Conservation (phyloP, 495 filamentous ascomycete genomes). For the Hypoxylon perforatum region DNA sequence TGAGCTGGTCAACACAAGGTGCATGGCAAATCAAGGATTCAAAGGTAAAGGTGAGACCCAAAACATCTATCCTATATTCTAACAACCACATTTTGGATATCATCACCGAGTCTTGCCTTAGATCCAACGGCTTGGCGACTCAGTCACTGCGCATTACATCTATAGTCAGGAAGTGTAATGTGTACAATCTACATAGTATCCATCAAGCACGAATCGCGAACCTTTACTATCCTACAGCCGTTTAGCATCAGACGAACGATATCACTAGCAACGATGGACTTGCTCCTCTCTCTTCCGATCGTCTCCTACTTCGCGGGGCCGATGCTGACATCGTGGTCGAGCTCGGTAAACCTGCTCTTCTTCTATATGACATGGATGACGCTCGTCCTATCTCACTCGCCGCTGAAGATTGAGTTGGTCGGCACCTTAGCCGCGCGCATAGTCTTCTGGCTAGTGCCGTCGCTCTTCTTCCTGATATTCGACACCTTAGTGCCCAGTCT, state of each 20-base stretch:
- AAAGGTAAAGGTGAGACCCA: slow-evolving; percentile 30
- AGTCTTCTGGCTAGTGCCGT: slow-evolving; percentile 78
- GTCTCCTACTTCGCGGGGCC: slow-evolving; percentile 71
- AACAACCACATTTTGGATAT: slow-evolving; percentile 2
- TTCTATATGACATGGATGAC: slow-evolving; percentile 93
- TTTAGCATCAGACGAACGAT: not conserved
- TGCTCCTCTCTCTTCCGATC: slow-evolving; percentile 76
- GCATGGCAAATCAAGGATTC: slow-evolving; percentile 23
- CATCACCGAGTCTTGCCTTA: slow-evolving; percentile 4
- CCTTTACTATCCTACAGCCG: not conserved
- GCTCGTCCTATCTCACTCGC: slow-evolving; percentile 78
- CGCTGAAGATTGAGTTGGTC: slow-evolving; percentile 79
- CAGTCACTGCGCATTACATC: not conserved
- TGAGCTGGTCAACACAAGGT: slow-evolving; percentile 15
- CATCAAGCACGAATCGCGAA: not conserved
- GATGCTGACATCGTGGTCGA: slow-evolving; percentile 71
- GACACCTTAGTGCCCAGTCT: slow-evolving; percentile 76
- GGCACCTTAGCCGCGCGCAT: slow-evolving; percentile 75
- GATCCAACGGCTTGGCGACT: not conserved
- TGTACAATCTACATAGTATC: not conserved
- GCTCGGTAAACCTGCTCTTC: slow-evolving; percentile 85
- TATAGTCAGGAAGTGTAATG: not conserved
- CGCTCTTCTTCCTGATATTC: slow-evolving; percentile 76
- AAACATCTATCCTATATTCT: slow-evolving; percentile 4
- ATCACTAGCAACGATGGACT: slow-evolving; percentile 60